Percentiles rank a stretch among this genome's conserved stretches.
phyloP scores from a whole-genome alignment of 2,329 filamentous ascomycete species.

The Trichoderma afroharzianum region DNA sequence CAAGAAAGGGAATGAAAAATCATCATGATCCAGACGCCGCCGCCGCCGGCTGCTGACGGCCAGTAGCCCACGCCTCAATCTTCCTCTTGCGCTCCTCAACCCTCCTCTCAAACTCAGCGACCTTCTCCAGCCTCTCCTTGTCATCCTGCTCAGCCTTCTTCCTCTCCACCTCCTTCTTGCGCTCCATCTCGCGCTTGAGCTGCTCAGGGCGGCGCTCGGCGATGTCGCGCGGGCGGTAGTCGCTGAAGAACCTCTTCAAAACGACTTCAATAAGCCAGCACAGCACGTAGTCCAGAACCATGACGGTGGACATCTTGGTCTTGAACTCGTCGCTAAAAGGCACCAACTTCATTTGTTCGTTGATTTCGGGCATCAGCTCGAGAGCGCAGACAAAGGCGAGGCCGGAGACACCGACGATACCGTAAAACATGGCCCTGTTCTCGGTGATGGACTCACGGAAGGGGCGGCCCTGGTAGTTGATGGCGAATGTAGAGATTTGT shows the following conservation, averaged over 20 bases:
- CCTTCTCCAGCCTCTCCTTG: constrained; percentile 50
- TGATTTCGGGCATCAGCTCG: constrained; percentile 93
- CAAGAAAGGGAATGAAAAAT: neutral
- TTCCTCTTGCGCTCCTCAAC: constrained; percentile 49
- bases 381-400: constrained; percentile 94
- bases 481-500: constrained; percentile 97
- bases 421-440: constrained; percentile 98
- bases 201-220: constrained; percentile 83
- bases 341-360: constrained; percentile 87
- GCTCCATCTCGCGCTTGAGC: constrained; percentile 67
- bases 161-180: constrained; percentile 58
- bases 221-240: constrained; percentile 92
- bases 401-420: constrained; percentile 81
- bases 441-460: constrained; percentile 95
- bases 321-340: constrained; percentile 90
- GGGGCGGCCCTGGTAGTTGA: constrained; percentile 97
- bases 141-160: constrained; percentile 50
- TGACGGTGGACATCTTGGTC: constrained; percentile 73
- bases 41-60: constrained; percentile 25
- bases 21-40: neutral
- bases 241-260: constrained; percentile 81
- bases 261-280: constrained; percentile 86
- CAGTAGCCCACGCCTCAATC: constrained; percentile 45
- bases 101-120: constrained; percentile 57
- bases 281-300: constrained; percentile 81